Base-by-base conservation (phyloP, 768 basidiomycete genomes). In the Russula griseocarnosa region DNA sequence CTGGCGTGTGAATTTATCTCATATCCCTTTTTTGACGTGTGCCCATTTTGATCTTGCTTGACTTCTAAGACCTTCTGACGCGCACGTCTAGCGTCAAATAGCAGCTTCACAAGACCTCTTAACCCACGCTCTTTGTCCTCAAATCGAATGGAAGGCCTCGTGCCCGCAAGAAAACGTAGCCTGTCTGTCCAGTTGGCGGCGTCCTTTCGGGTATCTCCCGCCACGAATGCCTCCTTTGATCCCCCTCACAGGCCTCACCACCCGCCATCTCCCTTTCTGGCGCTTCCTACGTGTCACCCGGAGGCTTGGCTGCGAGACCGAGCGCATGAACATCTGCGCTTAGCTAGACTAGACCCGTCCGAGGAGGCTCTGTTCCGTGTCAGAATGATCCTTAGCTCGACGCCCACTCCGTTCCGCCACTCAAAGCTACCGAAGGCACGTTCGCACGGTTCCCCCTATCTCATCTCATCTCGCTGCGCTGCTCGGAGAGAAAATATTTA, bases 101-200 rank as follows among this genome's bases (percentile, higher is more conserved):
- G 4, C 46, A 10, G 22, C 59, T 57, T 61, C 49, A 61, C 55
- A 65, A 55, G 26, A 49, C 32, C 59, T 65, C 60, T 61, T 51
- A 61, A 65, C 64, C 64, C 64, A 60, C 64, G 64, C 64, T 61
- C 64, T 65, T 65, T 61, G 59, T 65, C 64, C 64, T 20, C 59
- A 65, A 61, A 65, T 65, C 64, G 64, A 61, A 65, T 65, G 64
- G 64, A 65, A 65, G 64, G 30, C 30, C n/a, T 38, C 62, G 40
- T 49, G 47, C 11, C 36, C 58, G 38, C 49, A 55, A 64, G 30
- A 26, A 49, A 44, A 36, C 36, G 34, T 56, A 58, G 28, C 46
- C 52, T 24, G 44, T 55, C 58, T 44, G 26, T 53, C 56, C 40
- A 32, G 28, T 26, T n/a, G 34, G 64, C 32, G 59, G 36, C 51